phyloP scores from a whole-genome alignment of 2,329 filamentous ascomycete species.

The Diaporthe longicolla region DNA sequence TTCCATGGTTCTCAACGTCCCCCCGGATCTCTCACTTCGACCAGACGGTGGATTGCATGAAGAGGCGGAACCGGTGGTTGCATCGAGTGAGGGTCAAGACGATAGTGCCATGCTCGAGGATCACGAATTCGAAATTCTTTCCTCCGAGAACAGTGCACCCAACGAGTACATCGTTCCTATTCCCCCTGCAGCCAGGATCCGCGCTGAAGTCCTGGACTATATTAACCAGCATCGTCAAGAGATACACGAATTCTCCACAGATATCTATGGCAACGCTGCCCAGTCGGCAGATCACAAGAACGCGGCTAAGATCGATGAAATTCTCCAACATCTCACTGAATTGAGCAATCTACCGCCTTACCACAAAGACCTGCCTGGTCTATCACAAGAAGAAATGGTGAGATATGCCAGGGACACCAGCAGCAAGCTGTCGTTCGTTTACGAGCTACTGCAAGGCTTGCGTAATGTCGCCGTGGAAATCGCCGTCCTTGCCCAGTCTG shows the following conservation, averaged over 20 bases:
- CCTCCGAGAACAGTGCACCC: slow-evolving; percentile 45
- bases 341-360: slow-evolving; percentile 72
- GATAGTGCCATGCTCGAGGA: slow-evolving; percentile 17
- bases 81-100: slow-evolving; percentile 5
- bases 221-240: slow-evolving; percentile 60
- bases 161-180: slow-evolving; percentile 69
- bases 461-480: slow-evolving; percentile 61
- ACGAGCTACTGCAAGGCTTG: slow-evolving; percentile 65
- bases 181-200: slow-evolving; percentile 67
- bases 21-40: slow-evolving; percentile 15
- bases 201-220: slow-evolving; percentile 66
- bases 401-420: slow-evolving; percentile 70
- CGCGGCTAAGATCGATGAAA: slow-evolving; percentile 62
- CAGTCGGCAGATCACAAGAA: slow-evolving; percentile 56
- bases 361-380: slow-evolving; percentile 59
- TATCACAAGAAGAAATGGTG: slow-evolving; percentile 59
- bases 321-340: slow-evolving; percentile 66
- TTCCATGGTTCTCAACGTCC: slow-evolving; percentile 16
- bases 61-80: background rate
- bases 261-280: slow-evolving; percentile 58
- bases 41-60: background rate
- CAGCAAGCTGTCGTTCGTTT: slow-evolving; percentile 72
- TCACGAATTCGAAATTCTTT: slow-evolving; percentile 37
- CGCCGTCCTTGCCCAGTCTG: slow-evolving; percentile 67
- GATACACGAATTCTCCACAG: slow-evolving; percentile 61